Percentiles rank a stretch among this genome's conserved stretches.
phyloP scores from a whole-genome alignment of 345 rosid species.

The Rhodamnia rubescens region DNA sequence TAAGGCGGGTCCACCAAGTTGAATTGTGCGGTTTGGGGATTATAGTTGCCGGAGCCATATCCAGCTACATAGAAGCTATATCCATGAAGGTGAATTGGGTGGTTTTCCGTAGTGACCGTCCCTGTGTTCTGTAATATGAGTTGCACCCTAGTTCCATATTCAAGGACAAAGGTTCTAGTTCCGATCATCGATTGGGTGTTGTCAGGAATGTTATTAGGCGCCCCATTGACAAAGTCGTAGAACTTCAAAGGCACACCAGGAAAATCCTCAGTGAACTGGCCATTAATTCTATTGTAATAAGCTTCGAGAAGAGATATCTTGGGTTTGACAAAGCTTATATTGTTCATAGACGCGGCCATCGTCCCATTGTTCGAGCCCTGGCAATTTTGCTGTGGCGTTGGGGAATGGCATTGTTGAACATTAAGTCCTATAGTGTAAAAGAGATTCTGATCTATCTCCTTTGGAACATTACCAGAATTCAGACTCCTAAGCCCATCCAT shows the following conservation, averaged over 20 bases:
- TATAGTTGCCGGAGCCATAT: conserved; percentile 55
- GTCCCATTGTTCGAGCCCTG: conserved; percentile 40
- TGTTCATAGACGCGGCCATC: conserved; percentile 83
- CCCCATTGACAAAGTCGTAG: conserved; percentile 76
- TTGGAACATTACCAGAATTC: conserved; percentile 34
- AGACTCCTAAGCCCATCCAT: conserved; percentile 76
- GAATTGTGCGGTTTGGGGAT: conserved; percentile 33
- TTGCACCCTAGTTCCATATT: conserved; percentile 60
- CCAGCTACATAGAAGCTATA: conserved; percentile 78
- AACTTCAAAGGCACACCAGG: conserved; percentile 51
- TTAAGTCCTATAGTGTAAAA: conserved; percentile 61
- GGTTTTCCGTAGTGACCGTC: conserved; percentile 66
- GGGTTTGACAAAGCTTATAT: conserved; percentile 59
- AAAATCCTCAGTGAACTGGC: conserved; percentile 57
- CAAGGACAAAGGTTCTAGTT: conserved; percentile 51
- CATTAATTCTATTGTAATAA: conserved; percentile 47
- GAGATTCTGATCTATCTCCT: conserved; percentile 39
- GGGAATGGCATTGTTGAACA: conserved; percentile 54
- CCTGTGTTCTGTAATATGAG: conserved; percentile 71
- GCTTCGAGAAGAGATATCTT: conserved; percentile 58
- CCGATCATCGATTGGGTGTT: conserved; percentile 61
- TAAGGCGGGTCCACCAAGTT: conserved; percentile 76
- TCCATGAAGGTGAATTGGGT: conserved; percentile 89
- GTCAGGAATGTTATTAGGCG: conserved; percentile 57
- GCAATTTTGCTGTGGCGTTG: conserved; percentile 40